phyloP scores from a whole-genome alignment of 768 basidiomycete species.

The Leccinum olivaceopallidum region DNA sequence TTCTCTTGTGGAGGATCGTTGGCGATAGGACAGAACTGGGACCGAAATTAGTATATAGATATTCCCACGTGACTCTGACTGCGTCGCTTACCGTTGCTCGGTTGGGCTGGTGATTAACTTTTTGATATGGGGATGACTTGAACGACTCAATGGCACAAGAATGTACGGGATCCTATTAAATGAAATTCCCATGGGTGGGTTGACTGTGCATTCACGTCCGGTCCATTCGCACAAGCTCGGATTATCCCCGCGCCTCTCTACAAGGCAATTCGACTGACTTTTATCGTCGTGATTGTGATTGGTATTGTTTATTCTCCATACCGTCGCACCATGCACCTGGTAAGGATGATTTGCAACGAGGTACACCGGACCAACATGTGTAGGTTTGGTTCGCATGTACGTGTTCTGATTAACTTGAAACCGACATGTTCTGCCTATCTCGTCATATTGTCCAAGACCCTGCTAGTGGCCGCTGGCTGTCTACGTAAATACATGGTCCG shows the following conservation, averaged over 20 bases:
- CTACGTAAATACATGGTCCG: not conserved
- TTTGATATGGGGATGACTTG: not conserved
- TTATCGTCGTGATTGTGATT: not conserved
- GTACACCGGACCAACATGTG: not conserved
- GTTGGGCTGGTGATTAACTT: not conserved
- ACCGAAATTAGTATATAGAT: not conserved
- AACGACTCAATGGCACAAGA: not conserved
- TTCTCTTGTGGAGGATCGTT: not conserved
- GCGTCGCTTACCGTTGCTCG: not conserved
- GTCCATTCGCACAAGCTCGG: constrained; percentile 5
- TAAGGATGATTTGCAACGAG: not conserved
- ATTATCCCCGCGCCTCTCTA: not conserved
- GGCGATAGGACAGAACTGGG: not conserved
- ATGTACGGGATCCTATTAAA: not conserved
- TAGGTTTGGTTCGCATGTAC: not conserved
- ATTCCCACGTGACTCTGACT: not conserved
- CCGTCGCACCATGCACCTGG: not conserved
- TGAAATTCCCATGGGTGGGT: not conserved
- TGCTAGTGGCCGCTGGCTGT: not conserved
- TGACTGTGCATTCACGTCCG: not conserved
- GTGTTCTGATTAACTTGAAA: not conserved
- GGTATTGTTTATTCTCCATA: not conserved
- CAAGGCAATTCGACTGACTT: constrained; percentile 1
- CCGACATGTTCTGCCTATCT: not conserved
- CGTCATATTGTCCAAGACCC: not conserved